These are phyloP conservation scores for Backusella macrospora DNA, from an alignment of 192 early-diverging fungal species.

Conservation along the genomic window DNA sequence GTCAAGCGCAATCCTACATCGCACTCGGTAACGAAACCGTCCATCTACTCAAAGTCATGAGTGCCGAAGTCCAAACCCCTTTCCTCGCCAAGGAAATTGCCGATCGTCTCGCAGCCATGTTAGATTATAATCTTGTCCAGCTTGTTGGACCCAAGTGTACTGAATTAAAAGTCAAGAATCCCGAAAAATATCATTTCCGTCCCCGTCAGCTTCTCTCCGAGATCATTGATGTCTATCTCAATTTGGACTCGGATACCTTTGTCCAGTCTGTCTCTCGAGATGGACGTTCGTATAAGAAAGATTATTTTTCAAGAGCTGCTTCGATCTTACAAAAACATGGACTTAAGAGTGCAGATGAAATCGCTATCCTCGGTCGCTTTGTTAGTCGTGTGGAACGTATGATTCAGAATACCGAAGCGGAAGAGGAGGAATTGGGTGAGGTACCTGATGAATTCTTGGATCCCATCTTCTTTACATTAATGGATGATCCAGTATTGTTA, in stretches of 20 bases:
- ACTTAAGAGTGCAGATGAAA: constrained; percentile 66
- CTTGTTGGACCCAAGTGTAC: constrained; percentile 92
- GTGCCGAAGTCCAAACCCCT: constrained; percentile 74
- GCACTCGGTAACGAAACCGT: constrained; percentile 91
- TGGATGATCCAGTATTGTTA: constrained; percentile 92
- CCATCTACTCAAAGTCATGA: constrained; percentile 88
- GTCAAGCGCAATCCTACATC: constrained; percentile 86
- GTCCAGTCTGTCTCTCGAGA: constrained; percentile 83
- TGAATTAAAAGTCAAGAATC: constrained; percentile 71
- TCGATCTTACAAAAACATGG: constrained; percentile 65
- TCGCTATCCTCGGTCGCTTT: constrained; percentile 66
- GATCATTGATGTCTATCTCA: constrained; percentile 83
- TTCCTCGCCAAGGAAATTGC: constrained; percentile 92
- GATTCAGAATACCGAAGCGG: constrained; percentile 59
- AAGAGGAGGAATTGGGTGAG: constrained; percentile 81
- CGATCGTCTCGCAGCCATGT: constrained; percentile 93
- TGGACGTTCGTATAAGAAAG: constrained; percentile 80
- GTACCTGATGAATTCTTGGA: constrained; percentile 93
- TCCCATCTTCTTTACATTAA: constrained; percentile 82
- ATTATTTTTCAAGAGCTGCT: constrained; percentile 76
- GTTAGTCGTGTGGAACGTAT: constrained; percentile 72
- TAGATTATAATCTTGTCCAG: constrained; percentile 90
- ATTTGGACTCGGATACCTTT: constrained; percentile 71
- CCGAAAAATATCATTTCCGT: constrained; percentile 86
- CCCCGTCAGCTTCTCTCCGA: constrained; percentile 83